Percentiles rank a stretch among this genome's conserved stretches.
These are phyloP conservation scores for Penicillium herquei DNA, from an alignment of 495 filamentous ascomycete genomes.

Conservation along the genomic window DNA sequence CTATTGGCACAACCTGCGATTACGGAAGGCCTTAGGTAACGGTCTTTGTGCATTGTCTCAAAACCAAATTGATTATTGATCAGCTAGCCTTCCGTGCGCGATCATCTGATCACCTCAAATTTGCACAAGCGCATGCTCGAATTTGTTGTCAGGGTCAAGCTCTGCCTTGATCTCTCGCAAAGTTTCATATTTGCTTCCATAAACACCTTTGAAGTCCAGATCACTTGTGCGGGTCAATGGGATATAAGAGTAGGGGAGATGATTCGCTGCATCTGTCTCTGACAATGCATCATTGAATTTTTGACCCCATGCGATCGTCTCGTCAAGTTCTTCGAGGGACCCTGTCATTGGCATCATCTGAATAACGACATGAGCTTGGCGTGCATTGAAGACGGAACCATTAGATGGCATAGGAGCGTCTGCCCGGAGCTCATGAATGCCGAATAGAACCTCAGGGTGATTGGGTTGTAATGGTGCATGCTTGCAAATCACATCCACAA, in stretches of 20 bases:
- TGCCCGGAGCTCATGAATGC: slow-evolving; percentile 13
- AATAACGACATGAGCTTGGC: slow-evolving; percentile 10
- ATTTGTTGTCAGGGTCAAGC: slow-evolving; percentile 13
- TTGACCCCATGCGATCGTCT: slow-evolving; percentile 7
- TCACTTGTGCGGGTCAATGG: slow-evolving; percentile 4
- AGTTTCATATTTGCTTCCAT: slow-evolving; percentile 9
- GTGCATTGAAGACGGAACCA: slow-evolving; percentile 4
- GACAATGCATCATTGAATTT: slow-evolving; percentile 9
- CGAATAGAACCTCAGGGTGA: slow-evolving; percentile 5
- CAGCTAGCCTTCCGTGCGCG: too few species aligned
- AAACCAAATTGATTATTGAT: too few species aligned
- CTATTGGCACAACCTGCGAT: too few species aligned
- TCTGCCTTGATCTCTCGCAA: slow-evolving; percentile 9
- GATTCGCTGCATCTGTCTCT: slow-evolving; percentile 10
- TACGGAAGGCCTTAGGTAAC: too few species aligned
- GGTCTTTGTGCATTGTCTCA: too few species aligned
- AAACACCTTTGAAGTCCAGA: slow-evolving; percentile 5
- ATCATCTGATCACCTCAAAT: not conserved
- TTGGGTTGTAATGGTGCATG: slow-evolving; percentile 8
- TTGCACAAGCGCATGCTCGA: slow-evolving; percentile 11
- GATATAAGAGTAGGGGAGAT: slow-evolving; percentile 6
- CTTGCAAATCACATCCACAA: slow-evolving; percentile 11
- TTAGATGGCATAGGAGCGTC: not conserved
- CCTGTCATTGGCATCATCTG: slow-evolving; percentile 13
- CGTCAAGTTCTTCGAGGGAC: not conserved